Evolutionary conservation across 257 asterid genomes (phyloP).

Genomic region (Euphrasia confusa): DNA sequence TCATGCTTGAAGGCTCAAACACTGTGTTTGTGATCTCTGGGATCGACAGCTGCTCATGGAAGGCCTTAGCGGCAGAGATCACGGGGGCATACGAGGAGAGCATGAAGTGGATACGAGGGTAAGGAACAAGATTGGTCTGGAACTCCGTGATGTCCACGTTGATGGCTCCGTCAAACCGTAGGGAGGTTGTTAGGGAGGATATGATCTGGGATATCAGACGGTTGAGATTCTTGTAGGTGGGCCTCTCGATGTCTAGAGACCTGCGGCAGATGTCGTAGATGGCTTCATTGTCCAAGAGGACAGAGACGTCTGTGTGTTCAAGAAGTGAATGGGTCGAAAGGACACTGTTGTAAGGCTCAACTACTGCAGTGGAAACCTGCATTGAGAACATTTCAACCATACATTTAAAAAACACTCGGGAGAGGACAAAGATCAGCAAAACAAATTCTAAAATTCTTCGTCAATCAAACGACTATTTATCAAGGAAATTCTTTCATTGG

Average conservation of each 20-base stretch:
- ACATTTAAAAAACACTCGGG: too few relatives aligned
- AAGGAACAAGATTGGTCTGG: conserved; percentile 6
- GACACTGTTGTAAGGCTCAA: conserved; percentile 7
- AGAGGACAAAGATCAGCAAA: too few relatives aligned
- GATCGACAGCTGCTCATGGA: not conserved
- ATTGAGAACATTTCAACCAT: not conserved
- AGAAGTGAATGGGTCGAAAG: conserved; percentile 5
- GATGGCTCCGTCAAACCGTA: conserved; percentile 7
- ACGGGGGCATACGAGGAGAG: conserved; percentile 8
- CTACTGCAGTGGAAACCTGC: not conserved
- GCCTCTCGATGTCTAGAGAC: conserved; percentile 3
- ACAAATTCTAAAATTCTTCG: too few relatives aligned
- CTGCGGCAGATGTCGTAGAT: conserved; percentile 5
- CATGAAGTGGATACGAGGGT: conserved; percentile 6
- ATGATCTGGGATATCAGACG: not conserved
- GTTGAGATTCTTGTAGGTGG: conserved; percentile 1
- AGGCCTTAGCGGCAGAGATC: not conserved
- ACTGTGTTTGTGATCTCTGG: not conserved
- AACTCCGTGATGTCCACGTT: conserved; percentile 4
- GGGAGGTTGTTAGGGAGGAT: not conserved
- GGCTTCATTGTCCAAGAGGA: not conserved
- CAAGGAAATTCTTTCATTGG: too few relatives aligned
- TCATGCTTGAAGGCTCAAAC: conserved; percentile 6
- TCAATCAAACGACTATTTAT: too few relatives aligned
- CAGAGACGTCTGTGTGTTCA: not conserved